phyloP scores from a whole-genome alignment of 208 protist genomes.

The Crithidia thermophila region DNA sequence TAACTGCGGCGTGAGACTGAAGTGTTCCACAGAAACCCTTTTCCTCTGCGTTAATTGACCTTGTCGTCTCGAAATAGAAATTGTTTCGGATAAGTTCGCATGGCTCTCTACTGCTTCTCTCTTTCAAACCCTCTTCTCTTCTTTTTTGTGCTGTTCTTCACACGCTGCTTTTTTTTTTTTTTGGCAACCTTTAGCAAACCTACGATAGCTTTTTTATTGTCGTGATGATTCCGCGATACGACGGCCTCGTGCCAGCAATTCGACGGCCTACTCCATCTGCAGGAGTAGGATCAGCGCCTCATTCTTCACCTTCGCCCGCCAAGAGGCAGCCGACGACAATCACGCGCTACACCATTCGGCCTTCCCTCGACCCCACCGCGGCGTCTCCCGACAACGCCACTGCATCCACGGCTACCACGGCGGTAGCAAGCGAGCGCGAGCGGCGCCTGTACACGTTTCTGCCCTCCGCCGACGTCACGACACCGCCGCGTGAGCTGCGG shows the following conservation, averaged over 20 bases:
- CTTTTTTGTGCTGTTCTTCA: too few species aligned
- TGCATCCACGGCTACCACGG: not conserved
- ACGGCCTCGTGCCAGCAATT: conserved; percentile 35
- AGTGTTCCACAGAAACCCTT: too few species aligned
- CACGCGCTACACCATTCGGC: too few species aligned
- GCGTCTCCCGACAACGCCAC: too few species aligned
- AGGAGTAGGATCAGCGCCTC: not conserved
- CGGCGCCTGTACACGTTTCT: conserved; percentile 34
- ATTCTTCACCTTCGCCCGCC: not conserved
- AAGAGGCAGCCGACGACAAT: not conserved
- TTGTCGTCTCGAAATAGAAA: too few species aligned
- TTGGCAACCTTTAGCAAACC: not conserved
- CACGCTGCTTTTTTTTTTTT: not conserved
- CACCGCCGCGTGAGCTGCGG: conserved; percentile 27
- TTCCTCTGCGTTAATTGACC: too few species aligned
- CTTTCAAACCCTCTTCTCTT: too few species aligned
- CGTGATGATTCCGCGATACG: conserved; percentile 35
- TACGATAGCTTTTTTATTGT: not conserved
- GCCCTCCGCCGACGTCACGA: conserved; percentile 24
- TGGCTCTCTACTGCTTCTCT: too few species aligned
- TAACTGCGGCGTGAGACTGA: too few species aligned
- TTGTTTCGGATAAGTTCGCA: too few species aligned
- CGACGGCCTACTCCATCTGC: conserved; percentile 7
- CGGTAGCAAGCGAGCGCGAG: not conserved
- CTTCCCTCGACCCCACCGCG: too few species aligned